Evolutionary conservation across 352 stramenopile species (phyloP).

Genomic region (Globisporangium apiculatum): DNA sequence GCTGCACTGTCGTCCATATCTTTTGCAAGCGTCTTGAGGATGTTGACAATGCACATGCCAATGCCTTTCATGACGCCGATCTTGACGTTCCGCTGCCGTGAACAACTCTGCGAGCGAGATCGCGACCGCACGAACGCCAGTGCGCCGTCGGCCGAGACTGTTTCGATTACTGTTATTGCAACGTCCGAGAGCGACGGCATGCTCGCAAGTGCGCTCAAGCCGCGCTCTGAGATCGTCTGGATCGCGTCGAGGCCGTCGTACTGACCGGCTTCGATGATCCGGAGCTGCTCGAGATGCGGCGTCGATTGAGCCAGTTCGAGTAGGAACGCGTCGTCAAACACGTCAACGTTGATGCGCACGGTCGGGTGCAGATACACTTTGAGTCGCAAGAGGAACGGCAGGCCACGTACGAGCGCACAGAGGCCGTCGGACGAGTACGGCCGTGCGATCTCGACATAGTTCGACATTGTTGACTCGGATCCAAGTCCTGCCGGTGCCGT

Average conservation of each 20-base stretch:
- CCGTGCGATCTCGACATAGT: slow-evolving; percentile 13
- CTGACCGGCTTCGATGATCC: slow-evolving; percentile 21
- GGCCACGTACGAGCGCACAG: slow-evolving; percentile 20
- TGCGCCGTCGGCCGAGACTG: slow-evolving; percentile 13
- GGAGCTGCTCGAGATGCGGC: slow-evolving; percentile 29
- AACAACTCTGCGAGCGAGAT: too few relatives aligned
- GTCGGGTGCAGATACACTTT: slow-evolving; percentile 33
- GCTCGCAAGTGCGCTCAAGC: slow-evolving; percentile 18
- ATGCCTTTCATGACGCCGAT: slow-evolving; percentile 29
- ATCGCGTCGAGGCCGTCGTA: slow-evolving; percentile 27
- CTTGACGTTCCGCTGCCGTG: slow-evolving; percentile 34
- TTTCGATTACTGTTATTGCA: slow-evolving; percentile 21
- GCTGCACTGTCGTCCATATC: slow-evolving; percentile 2
- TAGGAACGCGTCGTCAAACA: slow-evolving; percentile 35
- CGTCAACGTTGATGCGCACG: slow-evolving; percentile 24
- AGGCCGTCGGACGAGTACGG: slow-evolving; percentile 27
- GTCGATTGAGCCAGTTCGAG: slow-evolving; percentile 14
- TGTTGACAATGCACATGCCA: slow-evolving; percentile 21
- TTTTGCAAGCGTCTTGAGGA: slow-evolving; percentile 20
- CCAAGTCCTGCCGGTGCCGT: neutral
- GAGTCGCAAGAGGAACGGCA: slow-evolving; percentile 25
- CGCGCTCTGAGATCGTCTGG: slow-evolving; percentile 20
- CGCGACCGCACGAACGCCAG: slow-evolving; percentile 24
- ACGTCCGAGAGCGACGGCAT: slow-evolving; percentile 37
- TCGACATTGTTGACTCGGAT: neutral